Conservation (phyloP, 2,329 filamentous ascomycete species). For the Clarireedia hainanense region DNA sequence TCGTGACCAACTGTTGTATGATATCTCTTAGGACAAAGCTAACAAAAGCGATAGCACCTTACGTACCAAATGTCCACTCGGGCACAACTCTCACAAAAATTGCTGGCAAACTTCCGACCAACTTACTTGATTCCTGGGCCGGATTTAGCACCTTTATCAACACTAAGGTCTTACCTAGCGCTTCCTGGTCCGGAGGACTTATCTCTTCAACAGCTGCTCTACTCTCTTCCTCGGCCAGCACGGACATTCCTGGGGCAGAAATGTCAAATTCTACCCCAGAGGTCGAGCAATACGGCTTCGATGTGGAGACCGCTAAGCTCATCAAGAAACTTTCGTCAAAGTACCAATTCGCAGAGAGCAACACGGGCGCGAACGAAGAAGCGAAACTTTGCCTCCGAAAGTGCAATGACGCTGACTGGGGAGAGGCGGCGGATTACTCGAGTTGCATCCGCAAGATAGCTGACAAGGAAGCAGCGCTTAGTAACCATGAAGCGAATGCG, state of each 20-base stretch:
- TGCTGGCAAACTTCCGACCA: constrained; percentile 18
- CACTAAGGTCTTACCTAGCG: constrained; percentile 25
- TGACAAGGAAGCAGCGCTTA: constrained; percentile 14
- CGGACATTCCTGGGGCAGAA: constrained; percentile 6
- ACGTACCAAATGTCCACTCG: no score
- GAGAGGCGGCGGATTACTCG: constrained; percentile 17
- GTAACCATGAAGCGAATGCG: constrained; percentile 5
- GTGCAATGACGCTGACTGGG: constrained; percentile 13
- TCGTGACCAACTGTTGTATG: constrained; percentile 24
- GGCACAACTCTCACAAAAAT: background rate
- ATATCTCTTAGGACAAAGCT: constrained; percentile 7
- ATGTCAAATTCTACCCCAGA: background rate
- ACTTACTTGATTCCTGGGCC: constrained; percentile 28
- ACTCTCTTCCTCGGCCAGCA: constrained; percentile 6
- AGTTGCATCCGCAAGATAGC: constrained; percentile 14
- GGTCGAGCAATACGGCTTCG: constrained; percentile 15
- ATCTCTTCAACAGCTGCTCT: constrained; percentile 6
- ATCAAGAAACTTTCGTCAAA: constrained; percentile 13
- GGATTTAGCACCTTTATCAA: constrained; percentile 28
- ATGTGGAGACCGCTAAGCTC: constrained; percentile 11
- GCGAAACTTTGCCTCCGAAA: constrained; percentile 24
- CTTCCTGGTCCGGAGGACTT: constrained; percentile 11
- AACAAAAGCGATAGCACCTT: no score
- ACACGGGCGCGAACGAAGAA: constrained; percentile 25
- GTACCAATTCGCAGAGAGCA: constrained; percentile 21